Conservation (phyloP, 2,329 filamentous ascomycete species). For the Biscogniauxia mediterranea region DNA sequence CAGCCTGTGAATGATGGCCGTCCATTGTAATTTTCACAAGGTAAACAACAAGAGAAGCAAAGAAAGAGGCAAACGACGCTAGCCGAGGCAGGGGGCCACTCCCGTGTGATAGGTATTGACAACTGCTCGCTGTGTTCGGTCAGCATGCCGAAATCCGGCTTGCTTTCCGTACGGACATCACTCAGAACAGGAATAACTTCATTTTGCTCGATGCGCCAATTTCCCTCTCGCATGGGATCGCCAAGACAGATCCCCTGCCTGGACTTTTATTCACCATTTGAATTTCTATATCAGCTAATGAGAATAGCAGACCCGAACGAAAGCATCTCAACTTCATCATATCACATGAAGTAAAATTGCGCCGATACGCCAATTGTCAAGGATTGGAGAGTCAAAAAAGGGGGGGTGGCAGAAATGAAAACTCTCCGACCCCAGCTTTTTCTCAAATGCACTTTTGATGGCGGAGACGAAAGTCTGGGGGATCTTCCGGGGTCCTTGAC, state of each 20-base stretch:
- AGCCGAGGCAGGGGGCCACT: background rate
- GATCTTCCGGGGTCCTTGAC: background rate
- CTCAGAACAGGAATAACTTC: background rate
- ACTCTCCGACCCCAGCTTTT: background rate
- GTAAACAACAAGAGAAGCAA: background rate
- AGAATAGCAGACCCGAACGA: background rate
- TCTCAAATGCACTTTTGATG: background rate
- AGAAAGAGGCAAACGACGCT: background rate
- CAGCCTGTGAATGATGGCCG: too few species aligned
- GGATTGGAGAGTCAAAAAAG: background rate
- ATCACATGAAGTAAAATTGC: background rate
- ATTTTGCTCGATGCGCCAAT: background rate
- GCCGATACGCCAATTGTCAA: background rate
- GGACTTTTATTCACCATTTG: background rate
- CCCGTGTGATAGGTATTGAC: background rate
- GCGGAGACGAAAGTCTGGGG: background rate
- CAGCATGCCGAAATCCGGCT: background rate
- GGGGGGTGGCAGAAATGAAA: background rate
- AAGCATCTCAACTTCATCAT: background rate
- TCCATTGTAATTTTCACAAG: background rate
- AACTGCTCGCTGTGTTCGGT: background rate
- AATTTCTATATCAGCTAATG: background rate
- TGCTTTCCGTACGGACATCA: background rate
- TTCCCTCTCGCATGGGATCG: background rate
- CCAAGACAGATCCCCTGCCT: background rate